A percentile compares a stretch with the other conserved stretches of the same genome.
Evolutionary conservation across 1,139 yeast species (phyloP).

Genomic region (Schwanniomyces etchellsii): DNA sequence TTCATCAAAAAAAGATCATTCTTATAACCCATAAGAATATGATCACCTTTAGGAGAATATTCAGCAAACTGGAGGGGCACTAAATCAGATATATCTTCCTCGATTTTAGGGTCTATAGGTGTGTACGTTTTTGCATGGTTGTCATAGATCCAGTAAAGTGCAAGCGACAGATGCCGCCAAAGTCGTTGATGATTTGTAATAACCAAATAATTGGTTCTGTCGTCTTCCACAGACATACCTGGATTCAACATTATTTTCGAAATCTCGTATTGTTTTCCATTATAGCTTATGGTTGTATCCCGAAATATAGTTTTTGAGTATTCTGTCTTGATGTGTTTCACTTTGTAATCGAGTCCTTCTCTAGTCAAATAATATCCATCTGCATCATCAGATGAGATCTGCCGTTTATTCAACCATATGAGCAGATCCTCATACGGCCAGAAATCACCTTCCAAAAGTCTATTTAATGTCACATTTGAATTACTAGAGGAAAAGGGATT

Average conservation of each 20-base stretch:
- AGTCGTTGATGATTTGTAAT: constrained; percentile 25
- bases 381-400: constrained; percentile 20
- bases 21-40: constrained; percentile 29
- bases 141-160: constrained; percentile 33
- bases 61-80: constrained; percentile 33
- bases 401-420: constrained; percentile 25
- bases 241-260: constrained; percentile 31
- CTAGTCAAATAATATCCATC: constrained; percentile 27
- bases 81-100: constrained; percentile 4
- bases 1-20: constrained; percentile 40
- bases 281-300: constrained; percentile 26
- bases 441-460: constrained; percentile 20
- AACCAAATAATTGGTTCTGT: constrained; percentile 26
- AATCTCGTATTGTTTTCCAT: constrained; percentile 6
- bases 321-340: constrained; percentile 16
- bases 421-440: constrained; percentile 14
- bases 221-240: constrained; percentile 20
- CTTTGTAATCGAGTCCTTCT: constrained; percentile 2
- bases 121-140: constrained; percentile 14
- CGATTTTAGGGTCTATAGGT: constrained; percentile 21
- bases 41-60: constrained; percentile 35
- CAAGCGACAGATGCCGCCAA: constrained; percentile 39
- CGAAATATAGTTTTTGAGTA: constrained; percentile 16
- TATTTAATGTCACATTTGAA: constrained; percentile 26
- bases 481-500: constrained; percentile 22